Evolutionary conservation across 2,329 filamentous ascomycete species (phyloP), one percentile per base, ranked within the genome.

Genomic region (Cladosporium sp.): DNA sequence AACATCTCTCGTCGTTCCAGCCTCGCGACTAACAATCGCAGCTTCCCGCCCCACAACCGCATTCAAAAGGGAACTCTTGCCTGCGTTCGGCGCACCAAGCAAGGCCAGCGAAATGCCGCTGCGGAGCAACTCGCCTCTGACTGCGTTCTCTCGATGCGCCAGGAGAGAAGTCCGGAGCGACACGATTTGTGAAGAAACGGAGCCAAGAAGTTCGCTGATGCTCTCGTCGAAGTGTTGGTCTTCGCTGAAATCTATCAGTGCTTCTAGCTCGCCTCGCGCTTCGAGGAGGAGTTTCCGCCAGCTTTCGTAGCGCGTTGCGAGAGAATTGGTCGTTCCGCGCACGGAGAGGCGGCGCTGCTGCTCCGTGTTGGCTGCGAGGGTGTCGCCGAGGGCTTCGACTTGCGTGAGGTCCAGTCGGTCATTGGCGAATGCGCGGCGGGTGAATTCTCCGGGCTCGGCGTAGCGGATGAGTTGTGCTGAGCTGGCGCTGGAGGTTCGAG

Each of bases 201-300:
- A 88, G 0, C 64, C 67, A 38, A 94, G 77, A 18, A 97, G 75
- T 49, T 86, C 79, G 0, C 77, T 71, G 0, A 89, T 86, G 2
- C 88, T 85, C 68, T 95, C 90, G 59, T 97, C 91, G 62, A 98
- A 95, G 71, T 97, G 88, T 69, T 98, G 92, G 62, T 97, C 93
- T 67, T 98, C 93, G 1, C 88, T 86, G 66, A 98, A 98, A 69
- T 98, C 93, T 54, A 98, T 97, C 58, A 98, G 72, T 0, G 93
- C 93, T 69, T 98, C 93, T 33, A 98, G 77, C 70, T 97, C 91
- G 8, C 89, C 93, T 2, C 93, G 82, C 8, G 91, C 91, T 55
- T 85, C 78, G 6, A 97, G 74, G 15, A 98, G 71, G 56, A 83
- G 76, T 55, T 80, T 73, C 20, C 92, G 82, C 93, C 93, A 98